Percentiles rank a stretch among this genome's conserved stretches.
These are phyloP conservation scores for Yamadazyma kanchanaburiensis DNA, from an alignment of 1,139 yeast species.

Conservation along the genomic window DNA sequence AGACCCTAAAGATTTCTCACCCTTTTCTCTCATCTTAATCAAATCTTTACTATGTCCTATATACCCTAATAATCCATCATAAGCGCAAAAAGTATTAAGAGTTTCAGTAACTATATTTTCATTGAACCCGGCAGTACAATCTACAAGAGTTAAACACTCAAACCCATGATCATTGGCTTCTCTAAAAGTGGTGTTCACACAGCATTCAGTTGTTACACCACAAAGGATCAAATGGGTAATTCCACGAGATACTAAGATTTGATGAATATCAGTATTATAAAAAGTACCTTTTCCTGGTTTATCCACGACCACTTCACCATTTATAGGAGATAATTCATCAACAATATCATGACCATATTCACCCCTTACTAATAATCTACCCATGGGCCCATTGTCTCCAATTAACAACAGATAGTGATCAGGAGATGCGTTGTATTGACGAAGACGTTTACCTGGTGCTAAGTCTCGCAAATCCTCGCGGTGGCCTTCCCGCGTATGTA, in stretches of 20 bases:
- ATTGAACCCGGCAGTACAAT: slow-evolving; percentile 13
- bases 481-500: slow-evolving; percentile 14
- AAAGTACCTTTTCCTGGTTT: slow-evolving; percentile 14
- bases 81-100: slow-evolving; percentile 12
- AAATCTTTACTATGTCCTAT: slow-evolving; percentile 9
- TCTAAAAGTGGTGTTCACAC: slow-evolving; percentile 14
- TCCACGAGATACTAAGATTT: slow-evolving; percentile 12
- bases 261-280: slow-evolving; percentile 12
- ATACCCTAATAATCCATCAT: slow-evolving; percentile 13
- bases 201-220: slow-evolving; percentile 15
- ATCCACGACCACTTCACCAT: slow-evolving; percentile 10
- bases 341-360: slow-evolving; percentile 13
- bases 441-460: slow-evolving; percentile 9
- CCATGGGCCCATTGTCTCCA: slow-evolving; percentile 15
- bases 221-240: slow-evolving; percentile 12
- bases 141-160: slow-evolving; percentile 12
- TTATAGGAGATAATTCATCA: slow-evolving; percentile 9
- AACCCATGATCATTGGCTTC: slow-evolving; percentile 15
- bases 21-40: slow-evolving; percentile 5
- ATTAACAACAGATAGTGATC: slow-evolving; percentile 10
- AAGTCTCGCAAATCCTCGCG: slow-evolving; percentile 11
- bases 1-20: neutral
- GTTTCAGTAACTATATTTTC: slow-evolving; percentile 9
- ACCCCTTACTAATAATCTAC: slow-evolving; percentile 11
- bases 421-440: slow-evolving; percentile 11